Evolutionary conservation across 164 flowering plant genomes (phyloP).

Genomic region (Berberis thunbergii): DNA sequence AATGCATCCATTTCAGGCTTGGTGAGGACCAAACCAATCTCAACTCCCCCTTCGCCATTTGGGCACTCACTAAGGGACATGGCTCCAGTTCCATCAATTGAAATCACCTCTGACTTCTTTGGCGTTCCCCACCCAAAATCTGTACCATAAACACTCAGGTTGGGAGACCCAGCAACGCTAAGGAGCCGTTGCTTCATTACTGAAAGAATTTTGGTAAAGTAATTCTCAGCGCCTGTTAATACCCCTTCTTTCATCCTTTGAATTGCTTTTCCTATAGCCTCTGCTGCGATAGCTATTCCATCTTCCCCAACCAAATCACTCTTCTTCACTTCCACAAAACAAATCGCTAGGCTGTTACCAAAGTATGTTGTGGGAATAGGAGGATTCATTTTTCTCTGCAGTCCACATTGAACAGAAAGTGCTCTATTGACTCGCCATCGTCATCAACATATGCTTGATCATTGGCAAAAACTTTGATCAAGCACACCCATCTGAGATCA

Average conservation of each 20-base stretch:
- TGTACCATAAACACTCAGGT: constrained; percentile 19
- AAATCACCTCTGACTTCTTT: constrained; percentile 20
- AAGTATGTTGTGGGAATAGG: constrained; percentile 27
- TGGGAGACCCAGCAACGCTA: constrained; percentile 24
- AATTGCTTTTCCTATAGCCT: constrained; percentile 13
- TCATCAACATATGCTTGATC: background rate
- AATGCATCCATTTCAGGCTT: constrained; percentile 22
- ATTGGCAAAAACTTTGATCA: background rate
- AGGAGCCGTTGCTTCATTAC: background rate
- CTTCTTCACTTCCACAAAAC: background rate
- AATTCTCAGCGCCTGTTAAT: background rate
- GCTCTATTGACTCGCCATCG: background rate
- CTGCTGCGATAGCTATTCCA: constrained; percentile 20
- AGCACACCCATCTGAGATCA: constrained; percentile 6
- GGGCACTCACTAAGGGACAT: constrained; percentile 22
- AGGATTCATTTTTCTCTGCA: constrained; percentile 11
- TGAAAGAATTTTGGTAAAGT: too few relatives aligned
- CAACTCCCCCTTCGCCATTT: constrained; percentile 25
- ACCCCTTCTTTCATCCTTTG: constrained; percentile 6
- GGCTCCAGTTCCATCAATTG: constrained; percentile 12
- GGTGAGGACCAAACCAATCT: constrained; percentile 21
- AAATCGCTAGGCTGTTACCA: constrained; percentile 28
- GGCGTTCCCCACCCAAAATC: constrained; percentile 43
- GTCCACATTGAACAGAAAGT: constrained; percentile 24
- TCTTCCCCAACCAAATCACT: constrained; percentile 14